These are phyloP conservation scores for Dionaea muscipula DNA, from an alignment of 179 eudicot species.

Conservation along the genomic window DNA sequence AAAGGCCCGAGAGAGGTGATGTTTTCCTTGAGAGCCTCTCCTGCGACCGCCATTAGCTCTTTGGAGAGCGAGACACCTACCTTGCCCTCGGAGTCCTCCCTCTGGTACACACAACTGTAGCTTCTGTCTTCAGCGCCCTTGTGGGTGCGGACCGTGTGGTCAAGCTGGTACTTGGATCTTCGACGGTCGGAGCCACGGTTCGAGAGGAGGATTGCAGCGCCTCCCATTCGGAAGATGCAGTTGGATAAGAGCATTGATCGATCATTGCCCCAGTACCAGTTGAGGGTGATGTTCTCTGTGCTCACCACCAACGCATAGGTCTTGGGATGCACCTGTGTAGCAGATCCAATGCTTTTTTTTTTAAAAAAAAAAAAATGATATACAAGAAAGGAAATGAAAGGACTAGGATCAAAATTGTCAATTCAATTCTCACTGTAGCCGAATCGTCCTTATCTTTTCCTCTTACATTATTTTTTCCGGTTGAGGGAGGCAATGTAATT, in stretches of 20 bases:
- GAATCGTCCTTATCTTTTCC: no score
- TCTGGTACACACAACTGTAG: slow-evolving; percentile 12
- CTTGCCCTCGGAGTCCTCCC: slow-evolving; percentile 3
- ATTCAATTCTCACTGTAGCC: no score
- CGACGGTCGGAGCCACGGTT: slow-evolving; percentile 10
- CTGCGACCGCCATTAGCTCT: slow-evolving; percentile 15
- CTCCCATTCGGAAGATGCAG: slow-evolving; percentile 16
- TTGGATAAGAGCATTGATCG: slow-evolving; percentile 13
- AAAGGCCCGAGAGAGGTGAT: slow-evolving; percentile 14
- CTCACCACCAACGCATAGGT: slow-evolving; percentile 14
- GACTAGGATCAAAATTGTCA: no score
- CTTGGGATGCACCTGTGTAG: slow-evolving; percentile 12
- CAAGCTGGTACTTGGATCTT: slow-evolving; percentile 12
- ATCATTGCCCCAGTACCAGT: slow-evolving; percentile 16
- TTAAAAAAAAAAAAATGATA: no score
- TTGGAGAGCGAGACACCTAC: slow-evolving; percentile 4
- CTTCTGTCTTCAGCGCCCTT: slow-evolving; percentile 11
- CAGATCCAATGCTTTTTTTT: no score
- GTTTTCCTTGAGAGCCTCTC: slow-evolving; percentile 10
- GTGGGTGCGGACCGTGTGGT: slow-evolving; percentile 16
- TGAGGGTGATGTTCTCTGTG: slow-evolving; percentile 13
- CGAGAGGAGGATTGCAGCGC: slow-evolving; percentile 16
- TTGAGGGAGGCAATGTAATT: no score
- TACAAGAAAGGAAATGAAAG: no score
- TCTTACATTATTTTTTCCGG: no score